Evolutionary conservation across 2,329 filamentous ascomycete genomes (phyloP), one percentile per base, ranked within the genome.

Genomic region (Atkinsonella hypoxylon): DNA sequence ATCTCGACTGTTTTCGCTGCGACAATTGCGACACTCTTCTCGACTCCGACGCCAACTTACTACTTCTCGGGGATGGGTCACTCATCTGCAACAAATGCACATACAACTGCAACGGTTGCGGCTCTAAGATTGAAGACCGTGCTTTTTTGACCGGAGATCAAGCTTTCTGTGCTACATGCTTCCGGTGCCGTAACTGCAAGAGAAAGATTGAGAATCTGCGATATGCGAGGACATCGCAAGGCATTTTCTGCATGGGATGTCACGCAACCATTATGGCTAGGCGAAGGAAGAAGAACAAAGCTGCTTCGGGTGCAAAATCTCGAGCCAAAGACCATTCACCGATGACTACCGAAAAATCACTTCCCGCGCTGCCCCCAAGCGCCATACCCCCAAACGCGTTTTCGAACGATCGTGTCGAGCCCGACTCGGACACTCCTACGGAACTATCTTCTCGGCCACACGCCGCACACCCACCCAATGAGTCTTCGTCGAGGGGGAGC

Each of bases 61-160:
- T 98, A 48, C 85, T 98, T 26, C 87, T 98, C 56, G 93, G 93
- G 66, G 93, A 98, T 71, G 93, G 93, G 57, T 97, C 91, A 17
- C 81, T 98, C 58, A 97, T 98, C 60, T 98, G 93, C 77, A 97
- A 95, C 73, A 95, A 96, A 70, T 98, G 93, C 73, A 97, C 93
- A 49, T 98, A 98, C 69, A 96, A 90, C 76, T 98, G 93, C 75
- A 95, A 83, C 68, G 90, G 90, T 49, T 98, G 93, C 69, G 83
- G 83, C 53, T 91, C 95, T 74, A 98, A 98, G 75, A 98, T 98
- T 58, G 93, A 98, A 67, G 93, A 98, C 65, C 76, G 97, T 55
- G 93, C 93, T 56, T 98, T 98, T 66, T 76, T 98, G 58, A 98
- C 93, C 0, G 93, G 93, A 57, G 93, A 98, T 63, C 91, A 98